These are phyloP conservation scores for Yamadazyma jaroonii DNA, from an alignment of 1,139 yeast species.

Conservation along the genomic window DNA sequence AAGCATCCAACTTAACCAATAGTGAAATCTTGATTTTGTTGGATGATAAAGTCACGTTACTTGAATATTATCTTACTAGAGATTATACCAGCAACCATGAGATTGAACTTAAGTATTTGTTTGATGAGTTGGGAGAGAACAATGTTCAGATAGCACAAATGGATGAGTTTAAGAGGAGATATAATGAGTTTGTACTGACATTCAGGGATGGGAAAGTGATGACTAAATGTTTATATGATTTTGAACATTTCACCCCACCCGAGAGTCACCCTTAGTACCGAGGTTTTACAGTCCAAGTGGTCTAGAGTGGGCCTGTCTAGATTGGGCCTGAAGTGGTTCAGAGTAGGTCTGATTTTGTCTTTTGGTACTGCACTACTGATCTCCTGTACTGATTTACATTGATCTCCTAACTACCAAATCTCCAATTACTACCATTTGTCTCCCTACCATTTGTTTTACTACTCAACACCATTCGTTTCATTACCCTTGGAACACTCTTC, in stretches of 20 bases:
- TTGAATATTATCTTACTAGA: constrained; percentile 30
- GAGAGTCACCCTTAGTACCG: no score
- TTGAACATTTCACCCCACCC: background rate
- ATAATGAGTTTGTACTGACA: constrained; percentile 18
- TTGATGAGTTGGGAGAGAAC: constrained; percentile 22
- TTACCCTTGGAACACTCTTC: no score
- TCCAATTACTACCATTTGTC: no score
- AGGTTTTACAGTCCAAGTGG: no score
- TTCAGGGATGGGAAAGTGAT: constrained; percentile 23
- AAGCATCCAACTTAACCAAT: background rate
- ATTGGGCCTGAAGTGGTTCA: no score
- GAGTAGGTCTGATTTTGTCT: no score
- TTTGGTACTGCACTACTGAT: no score
- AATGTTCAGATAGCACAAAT: constrained; percentile 13
- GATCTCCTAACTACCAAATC: no score
- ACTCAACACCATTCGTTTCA: no score
- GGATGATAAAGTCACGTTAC: constrained; percentile 25
- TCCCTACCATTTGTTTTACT: no score
- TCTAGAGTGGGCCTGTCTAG: no score
- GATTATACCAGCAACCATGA: constrained; percentile 28
- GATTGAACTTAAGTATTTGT: constrained; percentile 20
- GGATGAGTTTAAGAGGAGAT: constrained; percentile 12
- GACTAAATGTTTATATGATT: constrained; percentile 23
- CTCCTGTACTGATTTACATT: no score
- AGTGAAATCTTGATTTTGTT: constrained; percentile 12